Evolutionary conservation across 1,284 basidiomycete genomes (phyloP).

Genomic region (Cryptococcus sp.): DNA sequence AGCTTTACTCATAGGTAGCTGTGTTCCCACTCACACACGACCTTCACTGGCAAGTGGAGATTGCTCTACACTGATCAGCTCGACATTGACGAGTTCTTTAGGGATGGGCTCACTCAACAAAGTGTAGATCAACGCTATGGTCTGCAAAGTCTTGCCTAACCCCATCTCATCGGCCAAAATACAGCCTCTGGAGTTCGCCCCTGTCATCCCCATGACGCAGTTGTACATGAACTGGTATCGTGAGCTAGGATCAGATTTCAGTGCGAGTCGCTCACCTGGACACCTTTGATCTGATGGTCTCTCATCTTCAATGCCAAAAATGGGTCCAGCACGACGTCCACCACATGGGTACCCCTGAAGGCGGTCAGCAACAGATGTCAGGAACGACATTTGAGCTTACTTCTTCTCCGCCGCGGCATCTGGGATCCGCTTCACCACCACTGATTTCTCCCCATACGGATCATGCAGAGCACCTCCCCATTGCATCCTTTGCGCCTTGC

Average conservation of each 20-base stretch:
- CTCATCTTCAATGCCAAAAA: conserved; percentile 69
- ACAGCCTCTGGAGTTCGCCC: conserved; percentile 75
- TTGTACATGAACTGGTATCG: conserved; percentile 79
- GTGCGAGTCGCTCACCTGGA: conserved; percentile 31
- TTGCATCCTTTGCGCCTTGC: conserved; percentile 28
- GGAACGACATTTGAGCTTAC: not conserved
- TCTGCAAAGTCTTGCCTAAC: conserved; percentile 82
- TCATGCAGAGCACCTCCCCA: conserved; percentile 49
- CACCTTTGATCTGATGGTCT: conserved; percentile 86
- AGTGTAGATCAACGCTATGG: conserved; percentile 81
- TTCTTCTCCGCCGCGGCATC: conserved; percentile 55
- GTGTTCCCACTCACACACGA: conserved; percentile 40
- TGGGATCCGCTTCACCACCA: conserved; percentile 79
- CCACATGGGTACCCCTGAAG: conserved; percentile 47
- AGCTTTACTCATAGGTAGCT: not conserved
- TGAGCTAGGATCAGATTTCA: conserved; percentile 6
- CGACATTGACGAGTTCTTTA: conserved; percentile 71
- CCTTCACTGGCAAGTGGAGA: no score
- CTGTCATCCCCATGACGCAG: conserved; percentile 88
- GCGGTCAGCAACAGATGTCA: not conserved
- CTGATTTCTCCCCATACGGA: conserved; percentile 64
- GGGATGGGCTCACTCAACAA: conserved; percentile 61
- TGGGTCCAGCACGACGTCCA: conserved; percentile 93
- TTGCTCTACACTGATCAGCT: no score
- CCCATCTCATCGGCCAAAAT: conserved; percentile 98